These are phyloP conservation scores for Amaranthus palmeri DNA, from an alignment of 148 eudicot species.

Conservation along the genomic window DNA sequence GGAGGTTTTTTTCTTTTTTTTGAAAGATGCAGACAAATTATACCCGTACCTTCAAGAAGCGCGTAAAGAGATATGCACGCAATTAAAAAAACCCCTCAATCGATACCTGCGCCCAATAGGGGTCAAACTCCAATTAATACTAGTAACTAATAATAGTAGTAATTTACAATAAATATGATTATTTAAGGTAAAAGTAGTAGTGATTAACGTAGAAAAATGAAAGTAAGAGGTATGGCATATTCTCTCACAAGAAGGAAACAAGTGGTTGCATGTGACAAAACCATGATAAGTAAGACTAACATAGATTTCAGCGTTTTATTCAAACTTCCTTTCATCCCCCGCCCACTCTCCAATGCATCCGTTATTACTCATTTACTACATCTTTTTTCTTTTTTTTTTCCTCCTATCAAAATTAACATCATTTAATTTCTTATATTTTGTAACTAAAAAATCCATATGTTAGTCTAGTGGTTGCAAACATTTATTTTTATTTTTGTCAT, in stretches of 20 bases:
- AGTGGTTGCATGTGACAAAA: constrained; percentile 23
- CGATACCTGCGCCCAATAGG: too few species aligned
- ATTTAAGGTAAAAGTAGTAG: background rate
- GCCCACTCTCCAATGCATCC: constrained; percentile 49
- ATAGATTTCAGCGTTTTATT: constrained; percentile 76
- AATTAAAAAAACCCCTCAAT: too few species aligned
- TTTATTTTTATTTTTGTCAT: background rate
- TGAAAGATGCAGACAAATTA: too few species aligned
- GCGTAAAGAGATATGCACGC: too few species aligned
- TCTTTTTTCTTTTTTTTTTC: background rate
- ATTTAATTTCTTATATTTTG: background rate
- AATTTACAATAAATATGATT: background rate
- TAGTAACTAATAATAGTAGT: too few species aligned
- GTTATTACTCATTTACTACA: constrained; percentile 10
- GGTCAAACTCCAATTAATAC: too few species aligned
- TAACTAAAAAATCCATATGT: background rate
- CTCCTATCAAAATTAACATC: background rate
- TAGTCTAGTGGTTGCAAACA: background rate
- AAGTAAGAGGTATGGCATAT: background rate
- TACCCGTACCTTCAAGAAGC: too few species aligned
- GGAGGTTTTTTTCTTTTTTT: too few species aligned
- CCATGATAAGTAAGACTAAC: constrained; percentile 20
- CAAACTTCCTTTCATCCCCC: constrained; percentile 44
- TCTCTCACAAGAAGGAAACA: too few species aligned
- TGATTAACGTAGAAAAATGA: constrained; percentile 1